phyloP scores from a whole-genome alignment of 2,329 filamentous ascomycete species.

The Talaromyces sp. region DNA sequence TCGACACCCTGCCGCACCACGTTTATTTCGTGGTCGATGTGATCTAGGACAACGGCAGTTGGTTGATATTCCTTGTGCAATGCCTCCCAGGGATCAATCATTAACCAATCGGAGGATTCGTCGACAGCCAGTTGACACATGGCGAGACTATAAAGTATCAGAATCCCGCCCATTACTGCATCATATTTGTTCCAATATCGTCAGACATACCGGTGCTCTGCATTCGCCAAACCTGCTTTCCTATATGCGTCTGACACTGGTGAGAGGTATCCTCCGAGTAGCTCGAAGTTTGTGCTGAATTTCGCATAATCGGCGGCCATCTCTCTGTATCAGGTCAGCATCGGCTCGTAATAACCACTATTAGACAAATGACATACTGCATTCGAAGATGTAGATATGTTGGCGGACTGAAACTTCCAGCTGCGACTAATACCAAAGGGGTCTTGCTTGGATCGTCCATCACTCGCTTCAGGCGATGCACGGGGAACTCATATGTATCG shows the following conservation, averaged over 20 bases:
- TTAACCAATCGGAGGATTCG: conserved; percentile 72
- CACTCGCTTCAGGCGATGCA: conserved; percentile 43
- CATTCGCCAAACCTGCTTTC: conserved; percentile 72
- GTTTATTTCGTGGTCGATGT: conserved; percentile 90
- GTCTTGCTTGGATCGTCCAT: conserved; percentile 49
- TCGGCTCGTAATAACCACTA: background rate
- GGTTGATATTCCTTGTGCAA: conserved; percentile 79
- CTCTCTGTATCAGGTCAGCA: conserved; percentile 71
- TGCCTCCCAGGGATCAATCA: conserved; percentile 90
- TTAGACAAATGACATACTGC: conserved; percentile 18
- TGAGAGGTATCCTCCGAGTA: conserved; percentile 79
- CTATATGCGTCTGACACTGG: conserved; percentile 76
- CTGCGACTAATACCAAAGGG: conserved; percentile 48
- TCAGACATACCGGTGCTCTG: conserved; percentile 58
- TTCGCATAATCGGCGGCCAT: conserved; percentile 79
- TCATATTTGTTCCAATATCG: background rate
- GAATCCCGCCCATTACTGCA: background rate
- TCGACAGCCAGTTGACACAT: conserved; percentile 82
- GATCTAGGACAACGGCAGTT: conserved; percentile 83
- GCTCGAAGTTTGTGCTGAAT: conserved; percentile 73
- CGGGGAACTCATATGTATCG: conserved; percentile 45
- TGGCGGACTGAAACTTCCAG: conserved; percentile 66
- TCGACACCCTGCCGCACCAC: conserved; percentile 70
- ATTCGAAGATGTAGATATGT: conserved; percentile 56
- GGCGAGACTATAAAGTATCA: conserved; percentile 54